Conservation (phyloP, 768 basidiomycete species). For the Nidula microcarpa region DNA sequence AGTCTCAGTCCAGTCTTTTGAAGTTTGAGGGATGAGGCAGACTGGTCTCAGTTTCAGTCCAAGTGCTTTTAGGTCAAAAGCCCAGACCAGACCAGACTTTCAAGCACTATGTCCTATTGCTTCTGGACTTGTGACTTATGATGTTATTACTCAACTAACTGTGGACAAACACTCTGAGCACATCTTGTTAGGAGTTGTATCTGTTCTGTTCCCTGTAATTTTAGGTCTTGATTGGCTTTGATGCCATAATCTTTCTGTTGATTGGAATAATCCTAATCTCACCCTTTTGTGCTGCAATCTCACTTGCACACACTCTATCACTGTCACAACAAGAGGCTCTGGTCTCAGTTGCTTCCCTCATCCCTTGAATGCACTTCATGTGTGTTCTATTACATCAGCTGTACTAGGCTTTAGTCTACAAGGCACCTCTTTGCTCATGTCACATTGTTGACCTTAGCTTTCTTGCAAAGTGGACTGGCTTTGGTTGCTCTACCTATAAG, state of each 20-base stretch:
- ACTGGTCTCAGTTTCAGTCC: no score
- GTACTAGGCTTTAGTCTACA: constrained; percentile 25
- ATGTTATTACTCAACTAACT: constrained; percentile 22
- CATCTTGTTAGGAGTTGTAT: constrained; percentile 22
- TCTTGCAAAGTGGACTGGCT: constrained; percentile 12
- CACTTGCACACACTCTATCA: constrained; percentile 12
- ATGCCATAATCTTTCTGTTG: constrained; percentile 28
- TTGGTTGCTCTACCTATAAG: constrained; percentile 12
- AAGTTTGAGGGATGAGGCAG: no score
- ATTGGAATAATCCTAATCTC: constrained; percentile 22
- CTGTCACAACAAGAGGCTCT: constrained; percentile 16
- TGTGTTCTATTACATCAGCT: constrained; percentile 10
- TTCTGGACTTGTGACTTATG: constrained; percentile 35
- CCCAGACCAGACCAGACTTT: no score
- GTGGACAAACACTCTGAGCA: constrained; percentile 24
- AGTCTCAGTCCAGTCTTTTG: no score
- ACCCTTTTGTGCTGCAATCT: constrained; percentile 19
- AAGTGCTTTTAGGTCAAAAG: no score
- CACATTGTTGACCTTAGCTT: background rate
- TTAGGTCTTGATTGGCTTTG: constrained; percentile 33
- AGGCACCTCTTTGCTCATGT: constrained; percentile 1
- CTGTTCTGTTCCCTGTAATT: constrained; percentile 28
- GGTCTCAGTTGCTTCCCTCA: constrained; percentile 13
- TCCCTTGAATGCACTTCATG: constrained; percentile 4
- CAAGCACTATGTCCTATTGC: no score